Base-by-base conservation (phyloP, 306 rosid species). In the Argentina anserina region DNA sequence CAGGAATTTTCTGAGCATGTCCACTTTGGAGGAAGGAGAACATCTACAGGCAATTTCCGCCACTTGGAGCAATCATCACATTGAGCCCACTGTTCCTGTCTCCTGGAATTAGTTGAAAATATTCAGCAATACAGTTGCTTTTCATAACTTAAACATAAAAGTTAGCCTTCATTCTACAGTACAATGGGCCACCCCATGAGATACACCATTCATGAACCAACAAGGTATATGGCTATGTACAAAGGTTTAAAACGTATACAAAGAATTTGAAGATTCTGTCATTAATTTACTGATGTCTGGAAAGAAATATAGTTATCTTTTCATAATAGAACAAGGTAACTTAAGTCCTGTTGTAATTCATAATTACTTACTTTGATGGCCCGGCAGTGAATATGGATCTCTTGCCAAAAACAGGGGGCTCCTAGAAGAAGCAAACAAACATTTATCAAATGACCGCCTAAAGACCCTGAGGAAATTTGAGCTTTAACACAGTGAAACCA, bases 21-120 rank as follows among this genome's bases (percentile, higher is more conserved):
- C 99, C 99, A 94, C 82, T 89, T 91, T 63, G 97, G 89, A 83
- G 99, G 99, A 58, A 94, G 96, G 85, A 94, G 95, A 76, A 79
- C 87, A 58, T 91, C 90, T 0, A 87, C 78, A 0, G 99, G 99
- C 56, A 94, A 84, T 75, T 80, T 91, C 80, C 99, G 83, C 99
- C 99, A 94, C 84, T 94, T 94, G 45, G 87, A 89, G 85, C 99
- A 94, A 68, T 90, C 90, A 72, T 94, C 97, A 71, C 97, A 91
- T 80, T 88, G 96, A 75, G 90, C 96, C 99, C 97, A 95, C 61
- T 91, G 99, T 66, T 87, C 90, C 76, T 83, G 89, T 71, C 79
- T 89, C 89, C 99, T 91, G 83, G 79, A 70, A 85, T 73, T 71
- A 67, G 64, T 47, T 39, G 21, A 31, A 26, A 58, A 46, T 41